These are phyloP conservation scores for Fusarium sp. DNA, from an alignment of 2,329 filamentous ascomycete species.

Conservation along the genomic window DNA sequence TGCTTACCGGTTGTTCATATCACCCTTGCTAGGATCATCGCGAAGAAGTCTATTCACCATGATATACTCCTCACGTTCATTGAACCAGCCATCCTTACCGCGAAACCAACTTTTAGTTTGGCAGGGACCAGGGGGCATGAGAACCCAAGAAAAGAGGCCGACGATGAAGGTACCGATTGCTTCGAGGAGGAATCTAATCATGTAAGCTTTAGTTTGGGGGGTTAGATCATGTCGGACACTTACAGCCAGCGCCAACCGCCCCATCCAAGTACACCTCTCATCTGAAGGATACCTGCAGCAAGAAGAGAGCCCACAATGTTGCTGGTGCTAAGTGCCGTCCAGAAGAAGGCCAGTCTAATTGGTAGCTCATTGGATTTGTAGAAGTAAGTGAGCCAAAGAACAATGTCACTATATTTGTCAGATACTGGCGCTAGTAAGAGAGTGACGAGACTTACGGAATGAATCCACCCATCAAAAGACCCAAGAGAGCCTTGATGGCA, in stretches of 20 bases:
- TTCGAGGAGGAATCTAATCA: conserved; percentile 63
- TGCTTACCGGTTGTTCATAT: conserved; percentile 67
- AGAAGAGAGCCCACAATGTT: conserved; percentile 64
- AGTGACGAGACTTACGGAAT: conserved; percentile 54
- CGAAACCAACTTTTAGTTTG: conserved; percentile 68
- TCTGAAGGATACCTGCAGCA: conserved; percentile 56
- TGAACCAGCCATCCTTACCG: conserved; percentile 71
- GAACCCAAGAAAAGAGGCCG: conserved; percentile 58
- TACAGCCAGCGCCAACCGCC: conserved; percentile 56
- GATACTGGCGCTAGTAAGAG: not conserved
- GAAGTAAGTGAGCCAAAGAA: conserved; percentile 79
- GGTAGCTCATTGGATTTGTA: conserved; percentile 79
- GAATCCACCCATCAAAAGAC: conserved; percentile 63
- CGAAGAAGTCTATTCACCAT: conserved; percentile 70
- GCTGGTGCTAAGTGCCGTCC: conserved; percentile 72
- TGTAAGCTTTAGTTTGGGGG: not conserved
- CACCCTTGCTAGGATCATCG: conserved; percentile 71
- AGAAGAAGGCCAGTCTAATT: conserved; percentile 74
- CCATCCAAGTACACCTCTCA: conserved; percentile 54
- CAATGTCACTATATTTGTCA: conserved; percentile 54
- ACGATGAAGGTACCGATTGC: conserved; percentile 56
- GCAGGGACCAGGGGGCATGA: conserved; percentile 60
- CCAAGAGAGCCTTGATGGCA: conserved; percentile 57
- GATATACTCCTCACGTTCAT: conserved; percentile 69
- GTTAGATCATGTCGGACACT: conserved; percentile 4